These are phyloP conservation scores for Tilletia indica DNA, from an alignment of 1,284 basidiomycete species.

Conservation along the genomic window DNA sequence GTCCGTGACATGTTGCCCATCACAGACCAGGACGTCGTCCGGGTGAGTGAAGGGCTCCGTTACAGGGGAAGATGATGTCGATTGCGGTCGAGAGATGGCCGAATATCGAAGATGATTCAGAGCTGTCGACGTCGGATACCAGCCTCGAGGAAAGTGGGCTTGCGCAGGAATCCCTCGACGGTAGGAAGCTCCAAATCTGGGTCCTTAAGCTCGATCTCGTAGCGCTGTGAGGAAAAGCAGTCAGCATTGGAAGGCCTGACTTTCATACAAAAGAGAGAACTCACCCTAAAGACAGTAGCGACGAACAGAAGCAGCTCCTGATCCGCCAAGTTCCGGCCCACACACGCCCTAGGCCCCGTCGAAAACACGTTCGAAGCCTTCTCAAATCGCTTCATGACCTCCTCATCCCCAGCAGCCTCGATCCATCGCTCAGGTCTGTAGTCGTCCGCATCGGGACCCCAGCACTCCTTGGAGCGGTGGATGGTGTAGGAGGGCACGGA, in stretches of 20 bases:
- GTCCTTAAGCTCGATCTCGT: conserved; percentile 43
- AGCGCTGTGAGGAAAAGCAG: conserved; percentile 25
- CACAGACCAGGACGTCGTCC: too few species aligned
- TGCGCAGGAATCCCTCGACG: conserved; percentile 46
- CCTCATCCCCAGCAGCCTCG: conserved; percentile 57
- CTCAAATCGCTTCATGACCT: conserved; percentile 32
- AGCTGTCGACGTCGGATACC: conserved; percentile 32
- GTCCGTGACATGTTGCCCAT: too few species aligned
- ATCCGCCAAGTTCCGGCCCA: conserved; percentile 47
- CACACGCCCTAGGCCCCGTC: conserved; percentile 46
- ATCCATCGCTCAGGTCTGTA: conserved; percentile 76
- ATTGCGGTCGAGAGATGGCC: too few species aligned
- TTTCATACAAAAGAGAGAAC: not conserved
- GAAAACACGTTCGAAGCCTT: conserved; percentile 48
- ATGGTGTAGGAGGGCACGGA: conserved; percentile 67
- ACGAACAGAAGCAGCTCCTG: conserved; percentile 42
- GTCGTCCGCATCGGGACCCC: conserved; percentile 75
- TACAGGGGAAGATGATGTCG: too few species aligned
- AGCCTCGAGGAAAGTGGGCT: conserved; percentile 35
- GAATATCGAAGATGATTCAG: not conserved
- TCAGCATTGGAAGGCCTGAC: too few species aligned
- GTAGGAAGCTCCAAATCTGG: conserved; percentile 37
- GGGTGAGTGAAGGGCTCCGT: too few species aligned
- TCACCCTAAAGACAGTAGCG: conserved; percentile 29
- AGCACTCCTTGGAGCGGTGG: conserved; percentile 69